Conservation (phyloP, 257 asterid species). For the Catharanthus roseus region DNA sequence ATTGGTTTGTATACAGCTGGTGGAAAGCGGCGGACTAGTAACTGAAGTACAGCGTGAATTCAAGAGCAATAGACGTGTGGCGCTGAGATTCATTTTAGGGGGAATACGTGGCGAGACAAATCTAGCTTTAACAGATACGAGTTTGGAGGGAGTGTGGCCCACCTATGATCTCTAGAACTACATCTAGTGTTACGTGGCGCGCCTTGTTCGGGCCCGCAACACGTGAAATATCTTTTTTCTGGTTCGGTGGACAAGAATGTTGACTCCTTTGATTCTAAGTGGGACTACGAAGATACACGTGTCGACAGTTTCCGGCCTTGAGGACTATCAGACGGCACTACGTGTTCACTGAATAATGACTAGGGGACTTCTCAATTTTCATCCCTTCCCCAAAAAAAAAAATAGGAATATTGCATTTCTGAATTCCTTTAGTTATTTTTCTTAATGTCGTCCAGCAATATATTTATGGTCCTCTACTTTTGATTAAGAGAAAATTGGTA, state of each 20-base stretch:
- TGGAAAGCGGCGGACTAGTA: background rate
- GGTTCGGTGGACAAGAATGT: constrained; percentile 9
- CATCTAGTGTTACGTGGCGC: background rate
- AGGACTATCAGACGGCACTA: background rate
- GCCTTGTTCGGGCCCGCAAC: background rate
- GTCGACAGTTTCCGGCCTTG: background rate
- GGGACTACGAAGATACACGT: background rate
- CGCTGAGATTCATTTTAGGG: background rate
- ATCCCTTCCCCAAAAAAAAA: no score
- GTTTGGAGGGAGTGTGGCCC: background rate
- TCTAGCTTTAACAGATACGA: background rate
- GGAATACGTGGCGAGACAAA: background rate
- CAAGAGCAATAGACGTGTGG: background rate
- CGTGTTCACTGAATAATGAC: background rate
- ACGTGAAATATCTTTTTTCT: background rate
- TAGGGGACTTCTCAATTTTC: background rate
- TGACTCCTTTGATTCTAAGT: background rate
- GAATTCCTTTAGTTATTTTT: no score
- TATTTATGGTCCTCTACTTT: no score
- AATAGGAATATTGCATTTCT: no score
- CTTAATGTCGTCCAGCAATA: no score
- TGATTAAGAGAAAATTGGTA: no score
- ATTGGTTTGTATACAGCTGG: background rate
- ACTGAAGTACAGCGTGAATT: background rate
- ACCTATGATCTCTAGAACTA: background rate